Evolutionary conservation across 192 early-diverging fungal genomes (phyloP), one percentile per base, ranked within the genome.

Genomic region (Coemansia umbellata): DNA sequence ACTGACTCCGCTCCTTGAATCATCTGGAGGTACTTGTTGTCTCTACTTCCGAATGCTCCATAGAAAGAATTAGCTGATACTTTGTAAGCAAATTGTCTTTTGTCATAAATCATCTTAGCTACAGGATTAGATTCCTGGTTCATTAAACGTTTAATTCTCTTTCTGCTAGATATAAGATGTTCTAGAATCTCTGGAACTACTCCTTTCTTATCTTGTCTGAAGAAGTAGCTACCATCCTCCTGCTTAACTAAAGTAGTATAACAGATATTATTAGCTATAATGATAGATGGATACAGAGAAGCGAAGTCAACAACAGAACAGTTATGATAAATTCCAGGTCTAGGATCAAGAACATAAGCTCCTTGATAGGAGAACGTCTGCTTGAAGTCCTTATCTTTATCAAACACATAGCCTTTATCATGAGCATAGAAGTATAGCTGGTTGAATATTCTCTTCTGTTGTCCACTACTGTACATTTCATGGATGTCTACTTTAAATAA

Each of bases 231-330:
- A 8, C 32, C 26, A 26, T 31, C 37, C 14, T 37, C 51, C 31
- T 41, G 52, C 22, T 54, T 33, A n/a, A 13, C 10, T 4, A 32
- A 47, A 15, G 60, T 63, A 33, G 53, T 63, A 23, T 63, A 63
- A 33, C 60, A 63, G 45, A 63, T 63, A 47, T 63, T 63, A n/a
- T 37, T 42, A 13, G 52, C 30, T 3, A 63, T 63, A n/a, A 63
- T 63, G 31, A 63, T 63, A 24, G 42, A 47, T 47, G 60, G 60
- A 55, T 63, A 63, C 37, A 63, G 52, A 37, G 50, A 53, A 10
- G 60, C 60, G 47, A 63, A 63, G 51, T 63, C 60, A 31, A 63
- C 41, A 15, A 36, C 40, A 8, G 40, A 30, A 54, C 26, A 31
- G 14, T 55, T 47, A 14, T 19, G 13, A 15, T 63, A 63, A 6